Evolutionary conservation across 2,329 filamentous ascomycete genomes (phyloP).

Genomic region (Cytospora paraplurivora): DNA sequence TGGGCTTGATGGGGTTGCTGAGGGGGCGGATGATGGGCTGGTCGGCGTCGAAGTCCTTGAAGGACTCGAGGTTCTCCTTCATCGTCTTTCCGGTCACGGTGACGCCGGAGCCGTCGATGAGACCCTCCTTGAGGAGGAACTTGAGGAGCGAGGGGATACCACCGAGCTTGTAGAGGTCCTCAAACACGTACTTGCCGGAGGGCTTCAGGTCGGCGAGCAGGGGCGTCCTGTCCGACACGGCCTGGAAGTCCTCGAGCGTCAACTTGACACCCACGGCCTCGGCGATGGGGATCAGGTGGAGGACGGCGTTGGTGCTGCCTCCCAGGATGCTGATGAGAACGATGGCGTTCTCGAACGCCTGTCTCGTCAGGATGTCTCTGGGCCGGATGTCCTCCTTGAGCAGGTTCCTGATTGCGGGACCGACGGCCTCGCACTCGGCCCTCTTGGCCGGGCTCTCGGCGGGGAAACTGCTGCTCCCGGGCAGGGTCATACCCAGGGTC

Average conservation of each 20-base stretch:
- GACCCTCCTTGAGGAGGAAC: constrained; percentile 78
- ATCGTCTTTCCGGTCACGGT: constrained; percentile 91
- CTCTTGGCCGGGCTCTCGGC: constrained; percentile 73
- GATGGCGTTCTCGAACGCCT: constrained; percentile 86
- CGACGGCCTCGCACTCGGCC: constrained; percentile 71
- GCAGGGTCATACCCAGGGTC: constrained; percentile 76
- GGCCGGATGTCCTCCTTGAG: constrained; percentile 77
- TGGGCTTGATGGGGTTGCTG: constrained; percentile 80
- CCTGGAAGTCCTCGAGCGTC: constrained; percentile 84
- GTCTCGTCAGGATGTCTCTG: constrained; percentile 74
- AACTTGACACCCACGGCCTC: constrained; percentile 80
- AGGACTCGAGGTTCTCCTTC: constrained; percentile 79
- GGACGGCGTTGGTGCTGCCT: constrained; percentile 82
- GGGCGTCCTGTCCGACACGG: constrained; percentile 75
- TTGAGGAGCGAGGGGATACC: constrained; percentile 87
- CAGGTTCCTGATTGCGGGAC: constrained; percentile 72
- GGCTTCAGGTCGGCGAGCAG: constrained; percentile 84
- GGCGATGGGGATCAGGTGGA: constrained; percentile 82
- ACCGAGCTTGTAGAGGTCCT: constrained; percentile 80
- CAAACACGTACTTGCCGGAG: constrained; percentile 86
- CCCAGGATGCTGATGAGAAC: constrained; percentile 79
- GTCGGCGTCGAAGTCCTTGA: constrained; percentile 71
- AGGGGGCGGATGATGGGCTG: constrained; percentile 83
- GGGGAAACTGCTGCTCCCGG: constrained; percentile 78
- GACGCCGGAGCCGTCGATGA: constrained; percentile 77